These are phyloP conservation scores for Collybiopsis confluens DNA, from an alignment of 768 basidiomycete genomes.

Conservation along the genomic window DNA sequence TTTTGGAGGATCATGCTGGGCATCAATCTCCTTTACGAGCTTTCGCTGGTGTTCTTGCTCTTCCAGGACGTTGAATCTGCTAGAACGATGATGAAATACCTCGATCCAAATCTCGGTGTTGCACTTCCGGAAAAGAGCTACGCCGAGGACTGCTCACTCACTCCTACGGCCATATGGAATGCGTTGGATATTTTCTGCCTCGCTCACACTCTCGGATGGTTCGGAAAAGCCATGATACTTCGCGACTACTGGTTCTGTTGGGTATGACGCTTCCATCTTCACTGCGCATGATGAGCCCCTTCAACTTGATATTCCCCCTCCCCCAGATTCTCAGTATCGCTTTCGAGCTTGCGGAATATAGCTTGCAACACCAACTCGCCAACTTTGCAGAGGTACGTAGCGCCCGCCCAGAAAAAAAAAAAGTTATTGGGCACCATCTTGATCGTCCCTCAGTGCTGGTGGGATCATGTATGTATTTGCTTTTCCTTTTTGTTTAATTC, in stretches of 20 bases:
- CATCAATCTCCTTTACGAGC: constrained; percentile 78
- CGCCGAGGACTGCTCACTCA: constrained; percentile 74
- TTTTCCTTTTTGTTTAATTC: background rate
- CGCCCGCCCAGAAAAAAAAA: too few relatives aligned
- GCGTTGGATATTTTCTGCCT: constrained; percentile 85
- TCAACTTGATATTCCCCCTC: too few relatives aligned
- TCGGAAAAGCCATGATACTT: constrained; percentile 85
- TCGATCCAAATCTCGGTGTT: constrained; percentile 69
- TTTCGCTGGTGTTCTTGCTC: constrained; percentile 77
- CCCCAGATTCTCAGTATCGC: constrained; percentile 85
- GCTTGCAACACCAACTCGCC: constrained; percentile 80
- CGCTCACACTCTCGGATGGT: constrained; percentile 85
- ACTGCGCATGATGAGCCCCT: too few relatives aligned
- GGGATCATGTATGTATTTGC: constrained; percentile 72
- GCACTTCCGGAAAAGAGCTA: constrained; percentile 84
- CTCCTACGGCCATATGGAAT: constrained; percentile 61
- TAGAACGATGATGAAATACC: constrained; percentile 68
- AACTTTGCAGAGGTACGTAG: constrained; percentile 78
- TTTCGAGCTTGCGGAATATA: constrained; percentile 87
- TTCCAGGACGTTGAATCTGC: constrained; percentile 83
- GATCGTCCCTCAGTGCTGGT: constrained; percentile 66
- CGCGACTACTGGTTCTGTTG: constrained; percentile 95
- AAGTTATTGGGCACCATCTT: too few relatives aligned
- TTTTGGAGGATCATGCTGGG: constrained; percentile 82
- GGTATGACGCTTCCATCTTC: too few relatives aligned